Percentiles rank a stretch among this genome's conserved stretches.
phyloP scores from a whole-genome alignment of 2,329 filamentous ascomycete species.

The Ceratocystis papillata region DNA sequence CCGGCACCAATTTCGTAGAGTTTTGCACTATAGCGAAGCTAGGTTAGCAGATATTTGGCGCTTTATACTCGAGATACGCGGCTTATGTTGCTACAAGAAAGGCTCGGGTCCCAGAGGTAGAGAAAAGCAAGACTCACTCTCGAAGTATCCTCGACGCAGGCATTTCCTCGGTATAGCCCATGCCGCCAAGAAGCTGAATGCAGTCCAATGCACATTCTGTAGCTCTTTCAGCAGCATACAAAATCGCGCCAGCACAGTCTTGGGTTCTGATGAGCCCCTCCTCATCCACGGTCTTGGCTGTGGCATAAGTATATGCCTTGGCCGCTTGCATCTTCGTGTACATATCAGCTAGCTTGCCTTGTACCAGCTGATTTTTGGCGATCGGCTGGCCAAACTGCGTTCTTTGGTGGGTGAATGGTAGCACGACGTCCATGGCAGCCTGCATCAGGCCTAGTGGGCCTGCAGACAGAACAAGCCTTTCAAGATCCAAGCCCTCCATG shows the following conservation, averaged over 20 bases:
- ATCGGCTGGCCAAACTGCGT: slow-evolving; percentile 82
- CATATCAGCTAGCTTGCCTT: slow-evolving; percentile 92
- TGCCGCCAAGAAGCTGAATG: slow-evolving; percentile 86
- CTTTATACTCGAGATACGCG: no score
- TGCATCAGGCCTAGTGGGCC: slow-evolving; percentile 94
- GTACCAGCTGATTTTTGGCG: slow-evolving; percentile 83
- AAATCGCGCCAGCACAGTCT: slow-evolving; percentile 86
- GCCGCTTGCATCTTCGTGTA: slow-evolving; percentile 84
- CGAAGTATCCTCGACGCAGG: slow-evolving; percentile 74
- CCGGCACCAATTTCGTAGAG: slow-evolving; percentile 96
- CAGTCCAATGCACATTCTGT: slow-evolving; percentile 79
- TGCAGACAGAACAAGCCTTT: slow-evolving; percentile 80
- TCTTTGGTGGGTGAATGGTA: slow-evolving; percentile 81
- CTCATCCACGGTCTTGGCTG: slow-evolving; percentile 71
- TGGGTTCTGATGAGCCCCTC: slow-evolving; percentile 63
- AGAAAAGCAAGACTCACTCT: slow-evolving; percentile 40
- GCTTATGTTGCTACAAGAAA: not conserved
- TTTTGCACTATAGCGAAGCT: slow-evolving; percentile 42
- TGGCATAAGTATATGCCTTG: slow-evolving; percentile 76
- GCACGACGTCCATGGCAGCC: slow-evolving; percentile 61
- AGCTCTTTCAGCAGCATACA: slow-evolving; percentile 85
- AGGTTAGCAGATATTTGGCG: slow-evolving; percentile 28
- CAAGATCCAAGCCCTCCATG: slow-evolving; percentile 93
- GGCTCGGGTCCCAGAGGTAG: not conserved
- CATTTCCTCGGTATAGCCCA: slow-evolving; percentile 94